phyloP scores from a whole-genome alignment of 345 rosid genomes.

The Dipteronia dyeriana region DNA sequence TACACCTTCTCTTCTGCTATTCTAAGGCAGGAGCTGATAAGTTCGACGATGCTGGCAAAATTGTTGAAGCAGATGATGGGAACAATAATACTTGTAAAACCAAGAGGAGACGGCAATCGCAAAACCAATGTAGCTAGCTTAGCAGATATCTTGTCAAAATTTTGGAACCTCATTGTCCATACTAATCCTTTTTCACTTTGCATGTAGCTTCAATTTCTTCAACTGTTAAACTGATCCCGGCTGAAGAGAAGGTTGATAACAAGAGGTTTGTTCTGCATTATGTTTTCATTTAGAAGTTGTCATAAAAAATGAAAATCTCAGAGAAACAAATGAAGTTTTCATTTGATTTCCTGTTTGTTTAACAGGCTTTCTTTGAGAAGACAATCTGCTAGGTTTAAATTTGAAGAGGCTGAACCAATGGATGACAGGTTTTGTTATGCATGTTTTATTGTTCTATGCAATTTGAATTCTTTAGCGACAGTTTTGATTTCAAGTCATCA shows the following conservation, averaged over 20 bases:
- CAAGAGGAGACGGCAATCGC: conserved; percentile 38
- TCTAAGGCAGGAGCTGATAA: conserved; percentile 37
- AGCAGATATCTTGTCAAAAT: neutral
- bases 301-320: neutral
- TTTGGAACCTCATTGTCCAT: neutral
- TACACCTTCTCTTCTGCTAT: conserved; percentile 25
- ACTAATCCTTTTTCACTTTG: conserved; percentile 11
- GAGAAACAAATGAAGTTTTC: conserved; percentile 10
- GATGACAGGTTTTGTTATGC: neutral
- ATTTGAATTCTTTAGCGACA: neutral
- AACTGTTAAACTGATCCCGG: conserved; percentile 25
- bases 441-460: conserved; percentile 1
- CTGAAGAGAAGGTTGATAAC: conserved; percentile 30
- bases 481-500: neutral
- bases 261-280: conserved; percentile 37
- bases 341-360: neutral
- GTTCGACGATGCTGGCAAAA: conserved; percentile 19
- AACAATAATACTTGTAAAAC: conserved; percentile 32
- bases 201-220: conserved; percentile 36
- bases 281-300: neutral
- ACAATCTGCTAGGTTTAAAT: conserved; percentile 18
- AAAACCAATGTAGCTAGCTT: conserved; percentile 36
- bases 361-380: conserved; percentile 23
- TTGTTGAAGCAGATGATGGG: conserved; percentile 21
- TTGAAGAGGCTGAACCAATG: conserved; percentile 22